phyloP scores from a whole-genome alignment of 768 basidiomycete species.

The Mycena indigotica region DNA sequence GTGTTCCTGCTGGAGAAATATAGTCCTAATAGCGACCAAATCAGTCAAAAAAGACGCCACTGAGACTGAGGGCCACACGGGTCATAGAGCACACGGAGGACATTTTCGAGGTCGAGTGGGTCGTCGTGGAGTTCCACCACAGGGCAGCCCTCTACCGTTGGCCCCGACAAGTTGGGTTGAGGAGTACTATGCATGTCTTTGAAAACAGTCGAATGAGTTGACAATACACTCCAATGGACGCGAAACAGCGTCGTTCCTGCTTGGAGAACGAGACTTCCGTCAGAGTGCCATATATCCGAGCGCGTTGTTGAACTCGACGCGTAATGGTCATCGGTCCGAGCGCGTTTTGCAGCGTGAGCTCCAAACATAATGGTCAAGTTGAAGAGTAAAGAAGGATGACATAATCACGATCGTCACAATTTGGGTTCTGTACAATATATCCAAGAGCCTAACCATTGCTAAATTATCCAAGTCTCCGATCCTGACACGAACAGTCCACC shows the following conservation, averaged over 20 bases:
- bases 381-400: too few species aligned
- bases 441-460: too few species aligned
- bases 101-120: not conserved
- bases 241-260: slow-evolving; percentile 13
- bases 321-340: slow-evolving; percentile 10
- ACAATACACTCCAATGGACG: slow-evolving; percentile 12
- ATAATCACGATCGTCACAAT: too few species aligned
- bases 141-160: slow-evolving; percentile 10
- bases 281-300: slow-evolving; percentile 12
- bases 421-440: too few species aligned
- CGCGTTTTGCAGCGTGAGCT: slow-evolving; percentile 13
- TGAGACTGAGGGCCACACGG: too few species aligned
- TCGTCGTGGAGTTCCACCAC: slow-evolving; percentile 7
- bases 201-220: slow-evolving; percentile 11
- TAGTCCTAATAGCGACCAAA: not conserved
- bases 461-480: too few species aligned
- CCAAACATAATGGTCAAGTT: too few species aligned
- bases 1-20: not conserved
- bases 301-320: slow-evolving; percentile 1
- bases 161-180: slow-evolving; percentile 6
- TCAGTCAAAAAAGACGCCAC: too few species aligned
- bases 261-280: slow-evolving; percentile 14
- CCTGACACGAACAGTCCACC: too few species aligned
- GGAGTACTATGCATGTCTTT: slow-evolving; percentile 11
- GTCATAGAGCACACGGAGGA: slow-evolving; percentile 7